phyloP scores from a whole-genome alignment of 352 stramenopile species.

The Pythium dissotocum region DNA sequence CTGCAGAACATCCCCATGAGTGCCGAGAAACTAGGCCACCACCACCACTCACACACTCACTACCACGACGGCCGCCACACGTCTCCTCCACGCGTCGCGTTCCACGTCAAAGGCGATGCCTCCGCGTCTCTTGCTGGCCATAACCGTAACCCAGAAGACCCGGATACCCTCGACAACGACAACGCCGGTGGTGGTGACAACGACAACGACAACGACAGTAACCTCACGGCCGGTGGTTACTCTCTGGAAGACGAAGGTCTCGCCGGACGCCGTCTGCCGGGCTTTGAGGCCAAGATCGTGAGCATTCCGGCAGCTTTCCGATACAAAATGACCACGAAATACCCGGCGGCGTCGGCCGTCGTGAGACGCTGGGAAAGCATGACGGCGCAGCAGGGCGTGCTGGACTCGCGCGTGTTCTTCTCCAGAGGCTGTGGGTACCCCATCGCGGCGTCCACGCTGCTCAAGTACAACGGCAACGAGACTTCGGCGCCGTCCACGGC shows the following conservation, averaged over 20 bases:
- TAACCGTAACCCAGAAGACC: neutral
- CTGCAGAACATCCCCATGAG: conserved; percentile 88
- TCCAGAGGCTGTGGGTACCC: conserved; percentile 85
- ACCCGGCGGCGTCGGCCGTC: conserved; percentile 69
- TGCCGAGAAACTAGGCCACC: conserved; percentile 37
- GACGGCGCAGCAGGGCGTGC: conserved; percentile 62
- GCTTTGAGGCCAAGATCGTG: conserved; percentile 68
- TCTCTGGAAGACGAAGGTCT: conserved; percentile 38
- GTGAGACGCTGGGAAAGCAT: conserved; percentile 76
- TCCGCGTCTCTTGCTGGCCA: neutral
- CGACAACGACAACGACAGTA: conserved; percentile 2
- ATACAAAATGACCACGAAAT: conserved; percentile 80
- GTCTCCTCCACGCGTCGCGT: conserved; percentile 14
- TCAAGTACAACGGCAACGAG: conserved; percentile 88
- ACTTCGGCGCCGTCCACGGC: conserved; percentile 31
- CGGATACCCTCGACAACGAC: neutral
- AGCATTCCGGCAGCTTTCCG: conserved; percentile 64
- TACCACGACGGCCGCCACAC: conserved; percentile 9
- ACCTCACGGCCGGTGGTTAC: neutral
- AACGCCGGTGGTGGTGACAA: neutral
- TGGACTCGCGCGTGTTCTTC: conserved; percentile 78
- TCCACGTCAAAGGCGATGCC: conserved; percentile 12
- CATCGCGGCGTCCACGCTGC: conserved; percentile 72
- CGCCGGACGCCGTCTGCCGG: conserved; percentile 65
- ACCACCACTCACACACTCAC: conserved; percentile 4